These are phyloP conservation scores for Pulveroboletus sp. DNA, from an alignment of 768 basidiomycete species.

Conservation along the genomic window DNA sequence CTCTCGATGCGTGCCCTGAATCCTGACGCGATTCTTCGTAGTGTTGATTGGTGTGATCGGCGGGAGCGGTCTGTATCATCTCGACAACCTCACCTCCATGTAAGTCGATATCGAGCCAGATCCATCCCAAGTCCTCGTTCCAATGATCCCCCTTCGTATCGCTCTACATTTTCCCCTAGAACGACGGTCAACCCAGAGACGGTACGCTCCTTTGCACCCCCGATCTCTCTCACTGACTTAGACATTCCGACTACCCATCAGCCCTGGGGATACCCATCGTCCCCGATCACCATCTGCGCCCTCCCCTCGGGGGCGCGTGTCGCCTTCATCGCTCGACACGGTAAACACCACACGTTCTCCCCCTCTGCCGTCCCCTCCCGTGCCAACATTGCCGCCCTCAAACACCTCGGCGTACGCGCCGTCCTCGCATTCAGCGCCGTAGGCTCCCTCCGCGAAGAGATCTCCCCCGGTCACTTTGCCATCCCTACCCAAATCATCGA, in stretches of 20 bases:
- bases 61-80: conserved; percentile 87
- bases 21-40: conserved; percentile 21
- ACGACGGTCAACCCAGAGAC: conserved; percentile 77
- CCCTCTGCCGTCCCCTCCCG: conserved; percentile 80
- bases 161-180: conserved; percentile 33
- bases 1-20: background rate
- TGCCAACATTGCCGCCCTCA: conserved; percentile 95
- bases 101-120: conserved; percentile 37
- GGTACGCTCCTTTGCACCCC: conserved; percentile 37
- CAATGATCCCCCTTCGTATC: background rate
- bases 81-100: conserved; percentile 88
- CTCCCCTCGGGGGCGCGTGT: conserved; percentile 75
- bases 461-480: conserved; percentile 82
- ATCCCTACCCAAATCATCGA: conserved; percentile 94
- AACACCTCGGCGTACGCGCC: conserved; percentile 82
- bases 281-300: conserved; percentile 88
- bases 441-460: conserved; percentile 90
- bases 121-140: background rate
- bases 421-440: conserved; percentile 95
- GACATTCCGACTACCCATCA: conserved; percentile 24
- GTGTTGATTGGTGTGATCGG: conserved; percentile 88
- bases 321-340: conserved; percentile 93
- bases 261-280: conserved; percentile 93
- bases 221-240: background rate
- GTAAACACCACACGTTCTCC: conserved; percentile 67